These are phyloP conservation scores for Eucalyptus cloeziana DNA, from an alignment of 345 rosid species.

Conservation along the genomic window DNA sequence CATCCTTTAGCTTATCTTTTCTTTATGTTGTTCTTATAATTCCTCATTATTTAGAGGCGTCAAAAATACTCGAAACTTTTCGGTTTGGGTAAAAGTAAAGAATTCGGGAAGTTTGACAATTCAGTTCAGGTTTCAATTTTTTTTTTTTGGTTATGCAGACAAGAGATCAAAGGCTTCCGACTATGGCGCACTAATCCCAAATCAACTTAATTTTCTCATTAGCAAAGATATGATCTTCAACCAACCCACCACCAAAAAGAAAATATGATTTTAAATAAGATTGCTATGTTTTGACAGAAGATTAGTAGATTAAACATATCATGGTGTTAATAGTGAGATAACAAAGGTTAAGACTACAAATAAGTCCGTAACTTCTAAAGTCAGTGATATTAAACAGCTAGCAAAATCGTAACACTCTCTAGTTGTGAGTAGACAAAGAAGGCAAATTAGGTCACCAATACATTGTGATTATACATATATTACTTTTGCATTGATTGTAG, in stretches of 20 bases:
- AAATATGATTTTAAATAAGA: neutral
- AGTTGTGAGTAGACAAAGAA: too few relatives aligned
- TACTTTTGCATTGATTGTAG: too few relatives aligned
- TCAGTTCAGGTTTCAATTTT: too few relatives aligned
- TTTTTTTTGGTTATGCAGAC: neutral
- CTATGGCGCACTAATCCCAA: neutral
- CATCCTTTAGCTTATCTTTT: neutral
- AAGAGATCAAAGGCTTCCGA: neutral
- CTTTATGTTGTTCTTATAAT: too few relatives aligned
- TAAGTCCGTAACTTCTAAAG: neutral
- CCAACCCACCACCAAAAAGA: too few relatives aligned
- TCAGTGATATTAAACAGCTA: too few relatives aligned
- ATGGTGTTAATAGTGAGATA: neutral
- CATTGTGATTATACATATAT: too few relatives aligned
- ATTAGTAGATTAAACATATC: neutral
- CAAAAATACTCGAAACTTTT: too few relatives aligned
- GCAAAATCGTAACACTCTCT: neutral
- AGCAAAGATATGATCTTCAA: too few relatives aligned
- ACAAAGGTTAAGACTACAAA: too few relatives aligned
- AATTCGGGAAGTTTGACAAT: neutral
- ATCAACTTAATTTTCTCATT: neutral
- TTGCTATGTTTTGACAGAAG: neutral
- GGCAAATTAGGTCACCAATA: too few relatives aligned
- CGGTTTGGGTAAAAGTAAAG: neutral
- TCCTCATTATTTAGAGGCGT: neutral